Base-by-base conservation (phyloP, 805 yeast genomes). In the Grigorovia jiainica region DNA sequence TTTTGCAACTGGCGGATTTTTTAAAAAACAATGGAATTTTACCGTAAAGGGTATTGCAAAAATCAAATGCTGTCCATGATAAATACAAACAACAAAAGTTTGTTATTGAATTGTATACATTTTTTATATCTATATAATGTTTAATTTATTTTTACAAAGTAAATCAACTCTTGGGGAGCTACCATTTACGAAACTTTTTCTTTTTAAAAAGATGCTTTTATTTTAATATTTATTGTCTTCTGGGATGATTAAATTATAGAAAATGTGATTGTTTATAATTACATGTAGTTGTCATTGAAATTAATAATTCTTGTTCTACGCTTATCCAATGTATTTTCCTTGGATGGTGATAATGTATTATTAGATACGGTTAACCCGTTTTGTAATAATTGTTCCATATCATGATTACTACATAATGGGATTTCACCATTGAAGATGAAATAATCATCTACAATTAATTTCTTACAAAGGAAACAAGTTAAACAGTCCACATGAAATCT, bases 401-500 rank as follows among this genome's bases (percentile, higher is more conserved):
- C 63, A 44, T 61, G 65, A 19, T 53, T 46, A 17, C 43, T 43
- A 43, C 65, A 61, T 13, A 61, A 44, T 9, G 63, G 56, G 15
- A 54, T 44, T 24, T 51, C 50, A 21, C 44, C 48, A 43, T 59
- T 60, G 44, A 55, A 55, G 7, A 61, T 47, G 40, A 49, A 67
- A 54, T 77, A 83, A 55, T 82, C 90, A 17, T 60, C 62, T 3
- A 57, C 57, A 40, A 83, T 82, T 7, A 52, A 48, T 3, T 53
- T 50, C 7, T 64, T 55, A 64, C 97, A 90, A 34, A 68, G 65
- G 38, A 64, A 58, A 64, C 97, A 90, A 39, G 63, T 68, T 51
- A 89, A 70, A 59, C 97, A 90, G 18, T 69, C 60, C 5, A 72
- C 63, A 57, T 90, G 97, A 69, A 85, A 89, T 43, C 87, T 73